Percentiles rank a stretch among this genome's conserved stretches.
Conservation (phyloP, 2,329 filamentous ascomycete genomes). For the Trichoderma atrobrunneum region DNA sequence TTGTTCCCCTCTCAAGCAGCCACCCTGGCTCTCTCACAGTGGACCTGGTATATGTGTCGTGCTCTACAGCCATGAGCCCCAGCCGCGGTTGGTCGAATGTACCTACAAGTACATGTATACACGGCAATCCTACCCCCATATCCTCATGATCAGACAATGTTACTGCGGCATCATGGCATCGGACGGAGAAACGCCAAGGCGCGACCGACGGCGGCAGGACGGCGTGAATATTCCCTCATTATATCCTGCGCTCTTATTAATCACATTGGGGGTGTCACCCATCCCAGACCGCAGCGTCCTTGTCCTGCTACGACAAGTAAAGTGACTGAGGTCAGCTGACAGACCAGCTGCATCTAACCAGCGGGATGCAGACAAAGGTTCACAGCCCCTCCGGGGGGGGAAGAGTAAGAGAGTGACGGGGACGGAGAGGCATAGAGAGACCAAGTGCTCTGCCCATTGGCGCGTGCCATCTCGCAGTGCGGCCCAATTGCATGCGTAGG, state of each 20-base stretch:
- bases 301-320: background rate
- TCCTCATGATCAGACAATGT: background rate
- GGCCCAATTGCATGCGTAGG: slow-evolving; percentile 7
- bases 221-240: slow-evolving; percentile 8
- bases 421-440: too few species aligned
- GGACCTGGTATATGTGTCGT: background rate
- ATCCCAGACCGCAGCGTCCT: background rate
- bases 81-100: background rate
- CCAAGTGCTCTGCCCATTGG: background rate
- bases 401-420: background rate
- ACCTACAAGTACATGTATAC: background rate
- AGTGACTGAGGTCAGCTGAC: slow-evolving; percentile 18
- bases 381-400: background rate
- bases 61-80: background rate
- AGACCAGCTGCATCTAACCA: slow-evolving; percentile 9
- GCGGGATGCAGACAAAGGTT: background rate
- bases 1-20: background rate
- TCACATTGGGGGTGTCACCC: slow-evolving; percentile 6
- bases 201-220: background rate
- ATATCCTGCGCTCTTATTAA: background rate
- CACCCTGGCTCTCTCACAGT: background rate
- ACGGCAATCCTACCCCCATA: slow-evolving; percentile 4
- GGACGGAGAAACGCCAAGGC: background rate
- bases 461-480: background rate
- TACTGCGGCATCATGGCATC: background rate